Evolutionary conservation across 768 basidiomycete species (phyloP).

Genomic region (Cystobasidiopsis lactophilus): DNA sequence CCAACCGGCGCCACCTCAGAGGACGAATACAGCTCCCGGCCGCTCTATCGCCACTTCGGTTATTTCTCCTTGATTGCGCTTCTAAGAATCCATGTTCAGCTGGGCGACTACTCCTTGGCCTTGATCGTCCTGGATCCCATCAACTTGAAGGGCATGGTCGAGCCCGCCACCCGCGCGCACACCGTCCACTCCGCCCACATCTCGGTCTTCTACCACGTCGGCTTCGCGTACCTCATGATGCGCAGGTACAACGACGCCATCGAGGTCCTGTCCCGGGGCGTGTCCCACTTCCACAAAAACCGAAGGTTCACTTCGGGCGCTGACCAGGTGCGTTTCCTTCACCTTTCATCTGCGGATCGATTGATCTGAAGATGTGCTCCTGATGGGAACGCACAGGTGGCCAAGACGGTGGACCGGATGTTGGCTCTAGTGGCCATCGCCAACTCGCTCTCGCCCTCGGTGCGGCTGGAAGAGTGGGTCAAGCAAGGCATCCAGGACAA

Average conservation of each 20-base stretch:
- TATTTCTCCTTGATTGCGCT: slow-evolving; percentile 94
- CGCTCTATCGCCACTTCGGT: slow-evolving; percentile 81
- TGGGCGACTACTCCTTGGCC: slow-evolving; percentile 87
- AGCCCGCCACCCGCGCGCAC: not conserved
- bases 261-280: slow-evolving; percentile 68
- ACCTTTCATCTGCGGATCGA: not conserved
- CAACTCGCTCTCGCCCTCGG: slow-evolving; percentile 65
- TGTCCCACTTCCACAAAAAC: slow-evolving; percentile 76
- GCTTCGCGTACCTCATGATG: slow-evolving; percentile 90
- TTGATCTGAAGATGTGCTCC: not conserved
- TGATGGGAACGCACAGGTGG: slow-evolving; percentile 38
- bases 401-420: slow-evolving; percentile 94
- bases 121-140: slow-evolving; percentile 87
- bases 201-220: slow-evolving; percentile 81
- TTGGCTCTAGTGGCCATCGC: slow-evolving; percentile 87
- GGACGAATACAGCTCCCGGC: slow-evolving; percentile 79
- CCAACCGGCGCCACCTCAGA: slow-evolving; percentile 25
- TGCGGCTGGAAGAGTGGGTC: slow-evolving; percentile 79
- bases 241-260: slow-evolving; percentile 87
- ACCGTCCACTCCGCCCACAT: slow-evolving; percentile 86
- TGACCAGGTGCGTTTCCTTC: slow-evolving; percentile 8
- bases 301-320: slow-evolving; percentile 44
- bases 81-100: slow-evolving; percentile 78
- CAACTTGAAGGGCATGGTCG: slow-evolving; percentile 68
- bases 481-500: slow-evolving; percentile 46